Evolutionary conservation across 1,139 yeast genomes (phyloP).

Genomic region (Scheffersomyces titani): DNA sequence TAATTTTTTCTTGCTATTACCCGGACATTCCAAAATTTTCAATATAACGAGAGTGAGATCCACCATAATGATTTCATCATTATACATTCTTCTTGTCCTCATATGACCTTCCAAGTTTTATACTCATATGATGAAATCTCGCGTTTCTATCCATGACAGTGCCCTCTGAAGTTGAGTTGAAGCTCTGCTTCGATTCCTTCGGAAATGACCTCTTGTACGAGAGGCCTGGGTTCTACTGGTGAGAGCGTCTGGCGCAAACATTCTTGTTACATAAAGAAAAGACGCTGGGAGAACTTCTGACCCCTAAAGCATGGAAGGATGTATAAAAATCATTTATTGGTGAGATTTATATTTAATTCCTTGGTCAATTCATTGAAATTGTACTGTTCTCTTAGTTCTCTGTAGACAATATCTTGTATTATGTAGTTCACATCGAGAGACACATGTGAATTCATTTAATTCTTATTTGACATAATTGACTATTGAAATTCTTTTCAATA

Average conservation of each 20-base stretch:
- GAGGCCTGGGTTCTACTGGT: conserved; percentile 51
- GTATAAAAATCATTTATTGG: too few species aligned
- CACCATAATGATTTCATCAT: background rate
- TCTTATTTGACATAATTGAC: background rate
- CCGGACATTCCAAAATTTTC: background rate
- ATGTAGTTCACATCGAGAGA: background rate
- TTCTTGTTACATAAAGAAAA: conserved; percentile 55
- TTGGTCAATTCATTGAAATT: background rate
- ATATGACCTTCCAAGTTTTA: conserved; percentile 61
- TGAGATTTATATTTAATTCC: background rate
- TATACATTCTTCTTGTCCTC: conserved; percentile 12
- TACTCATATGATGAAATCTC: conserved; percentile 62
- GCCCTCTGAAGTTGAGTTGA: conserved; percentile 51
- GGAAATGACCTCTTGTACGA: conserved; percentile 36
- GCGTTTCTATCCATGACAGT: conserved; percentile 47
- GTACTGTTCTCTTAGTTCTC: background rate
- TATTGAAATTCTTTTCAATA: background rate
- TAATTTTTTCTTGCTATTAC: conserved; percentile 12
- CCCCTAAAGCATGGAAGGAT: conserved; percentile 17
- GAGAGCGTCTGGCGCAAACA: conserved; percentile 65
- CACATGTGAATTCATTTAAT: background rate
- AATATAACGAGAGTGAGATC: background rate
- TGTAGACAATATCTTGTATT: background rate
- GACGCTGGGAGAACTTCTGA: conserved; percentile 54
- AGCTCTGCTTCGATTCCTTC: conserved; percentile 34